Base-by-base conservation (phyloP, 768 basidiomycete genomes). In the Lactifluus hygrophoroides region DNA sequence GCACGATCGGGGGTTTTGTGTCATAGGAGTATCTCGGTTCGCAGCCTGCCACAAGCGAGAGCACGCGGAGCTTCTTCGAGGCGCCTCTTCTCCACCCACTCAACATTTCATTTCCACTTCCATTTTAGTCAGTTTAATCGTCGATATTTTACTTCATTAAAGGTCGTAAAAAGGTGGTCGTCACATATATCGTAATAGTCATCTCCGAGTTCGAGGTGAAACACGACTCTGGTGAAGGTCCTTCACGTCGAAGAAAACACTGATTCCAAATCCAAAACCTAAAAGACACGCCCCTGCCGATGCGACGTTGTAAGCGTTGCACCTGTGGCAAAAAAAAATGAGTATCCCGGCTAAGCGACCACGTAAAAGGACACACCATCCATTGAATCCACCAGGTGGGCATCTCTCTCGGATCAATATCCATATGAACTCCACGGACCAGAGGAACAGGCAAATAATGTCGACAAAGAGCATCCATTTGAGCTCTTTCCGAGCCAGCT, bases 291-390 rank as follows among this genome's bases (percentile, higher is more conserved):
- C 76, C 27, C 79, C 76, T 14, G 86, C 84, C 1, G 80, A 76
- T 5, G 84, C 84, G 13, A 81, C 72, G 66, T 86, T 88, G 69
- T 85, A 88, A 8, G 82, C 83, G 63, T 81, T 82, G 68, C 86
- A 86, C 85, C 85, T 85, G 58, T 3, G 37, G n/a, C 17, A 14
- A 38, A 53, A 23, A 13, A 61, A 61, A 27, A 64, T 64, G 54
- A 28, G 27, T n/a, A n/a, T n/a, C n/a, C n/a, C n/a, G 23, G 3
- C n/a, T 30, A 25, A n/a, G 53, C 46, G 25, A 47, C 14, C 4
- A 25, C 37, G 23, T 13, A 25, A 38, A n/a, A 40, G 30, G 34
- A 74, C 78, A 63, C 61, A 86, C 85, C 85, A 86, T 67, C 85
- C 84, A 53, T 79, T 73, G 65, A 78, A 85, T 19, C 69, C 71